Base-by-base conservation (phyloP, 2,329 filamentous ascomycete species). In the Teratosphaeria viscida region DNA sequence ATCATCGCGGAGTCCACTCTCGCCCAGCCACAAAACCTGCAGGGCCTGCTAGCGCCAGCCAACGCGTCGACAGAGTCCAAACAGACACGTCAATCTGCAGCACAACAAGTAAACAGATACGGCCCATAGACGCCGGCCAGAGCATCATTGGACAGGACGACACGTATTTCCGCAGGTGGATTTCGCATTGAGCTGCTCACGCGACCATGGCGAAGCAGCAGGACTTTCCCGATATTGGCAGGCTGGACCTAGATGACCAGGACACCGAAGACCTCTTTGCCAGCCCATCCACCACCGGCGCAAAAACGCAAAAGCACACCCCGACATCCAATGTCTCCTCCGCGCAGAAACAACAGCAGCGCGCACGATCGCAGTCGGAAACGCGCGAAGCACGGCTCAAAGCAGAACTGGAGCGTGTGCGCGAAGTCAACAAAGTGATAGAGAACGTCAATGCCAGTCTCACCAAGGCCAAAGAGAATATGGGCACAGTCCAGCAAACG, bases 351-450 rank as follows among this genome's bases (percentile, higher is more conserved):
- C 67, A 68, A 60, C 73, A 57, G 69, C 72, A 63, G 61, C 66
- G 47, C 23, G 70, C 63, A 61, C 63, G 1, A 62, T 64, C 58
- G 59, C 63, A 62, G 60, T 65, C 56, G 29, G 84, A 88, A 68
- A 80, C 82, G 23, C 86, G 89, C 54, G 90, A 96, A 63, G 84
- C 84, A 2, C 82, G 84, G 14, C 78, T 99, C 66, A 86, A 83
- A 16, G 85, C 82, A 59, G 94, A 99, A 75, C 78, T 97, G 32
- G 86, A 91, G 63, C 88, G 86, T 55, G 86, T 99, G 35, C 85
- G 87, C 60, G 87, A 87, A 66, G 89, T 97, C 71, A 99, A 99
- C 74, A 82, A 86, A 66, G 87, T 91, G 49, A 89, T 99, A 61
- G 90, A 96, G 72, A 84, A 83, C 26, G 84, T 92, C 32, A 82